Percentiles rank a stretch among this genome's conserved stretches.
Evolutionary conservation across 495 filamentous ascomycete genomes (phyloP).

Genomic region (Hypomontagnella monticulosa): DNA sequence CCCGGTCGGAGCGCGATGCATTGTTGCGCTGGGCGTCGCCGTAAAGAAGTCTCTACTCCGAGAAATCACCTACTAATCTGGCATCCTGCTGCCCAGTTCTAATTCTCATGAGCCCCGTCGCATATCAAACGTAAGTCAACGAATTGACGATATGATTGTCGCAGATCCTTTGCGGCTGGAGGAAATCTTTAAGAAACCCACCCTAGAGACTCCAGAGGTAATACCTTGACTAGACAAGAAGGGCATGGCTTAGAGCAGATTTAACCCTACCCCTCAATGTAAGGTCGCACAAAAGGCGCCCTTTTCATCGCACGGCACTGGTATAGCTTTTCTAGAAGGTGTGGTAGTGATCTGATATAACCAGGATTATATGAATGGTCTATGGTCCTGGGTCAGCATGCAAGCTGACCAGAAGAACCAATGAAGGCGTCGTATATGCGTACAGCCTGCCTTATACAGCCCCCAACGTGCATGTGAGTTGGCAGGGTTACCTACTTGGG

Average conservation of each 20-base stretch:
- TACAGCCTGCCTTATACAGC: slow-evolving; percentile 21
- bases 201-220: slow-evolving; percentile 1
- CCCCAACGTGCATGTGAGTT: slow-evolving; percentile 32
- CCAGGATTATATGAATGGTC: slow-evolving; percentile 10
- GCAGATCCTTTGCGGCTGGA: neutral
- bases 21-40: slow-evolving; percentile 5
- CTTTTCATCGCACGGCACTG: slow-evolving; percentile 5
- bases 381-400: slow-evolving; percentile 22
- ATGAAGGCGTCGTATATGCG: neutral
- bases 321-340: slow-evolving; percentile 6
- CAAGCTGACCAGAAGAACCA: slow-evolving; percentile 21
- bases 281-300: slow-evolving; percentile 14
- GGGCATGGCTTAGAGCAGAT: neutral
- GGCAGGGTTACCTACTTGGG: slow-evolving; percentile 12
- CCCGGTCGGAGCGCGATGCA: slow-evolving; percentile 22
- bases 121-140: neutral
- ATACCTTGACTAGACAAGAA: slow-evolving; percentile 9
- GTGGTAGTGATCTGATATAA: slow-evolving; percentile 25
- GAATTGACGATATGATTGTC: neutral
- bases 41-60: neutral
- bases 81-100: slow-evolving; percentile 2
- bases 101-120: neutral
- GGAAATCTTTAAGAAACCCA: slow-evolving; percentile 9
- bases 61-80: neutral
- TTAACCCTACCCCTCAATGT: slow-evolving; percentile 30